phyloP scores from a whole-genome alignment of 176 grass and related monocot genomes.

The Aegilops sharonensis region DNA sequence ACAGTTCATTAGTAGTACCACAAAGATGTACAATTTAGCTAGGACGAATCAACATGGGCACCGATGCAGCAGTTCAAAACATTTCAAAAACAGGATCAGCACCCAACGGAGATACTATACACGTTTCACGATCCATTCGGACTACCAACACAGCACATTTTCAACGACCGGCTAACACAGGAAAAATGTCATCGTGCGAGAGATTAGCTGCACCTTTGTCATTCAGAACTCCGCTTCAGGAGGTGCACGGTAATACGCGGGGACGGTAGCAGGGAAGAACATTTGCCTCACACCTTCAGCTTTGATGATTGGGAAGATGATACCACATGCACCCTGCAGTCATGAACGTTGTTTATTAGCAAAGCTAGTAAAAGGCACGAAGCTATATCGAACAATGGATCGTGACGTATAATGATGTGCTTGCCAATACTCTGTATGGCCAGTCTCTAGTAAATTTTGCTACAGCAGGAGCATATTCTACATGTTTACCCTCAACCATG shows the following conservation, averaged over 20 bases:
- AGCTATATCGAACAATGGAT: background rate
- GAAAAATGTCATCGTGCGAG: slow-evolving; percentile 23
- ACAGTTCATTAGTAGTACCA: background rate
- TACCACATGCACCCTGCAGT: slow-evolving; percentile 75
- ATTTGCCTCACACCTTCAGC: slow-evolving; percentile 97
- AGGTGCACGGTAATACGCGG: slow-evolving; percentile 69
- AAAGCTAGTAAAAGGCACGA: background rate
- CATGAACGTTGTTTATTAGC: background rate
- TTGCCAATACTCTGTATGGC: background rate
- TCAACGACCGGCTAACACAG: background rate
- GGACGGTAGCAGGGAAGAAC: slow-evolving; percentile 96
- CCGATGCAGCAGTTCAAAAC: background rate
- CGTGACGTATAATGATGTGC: no score
- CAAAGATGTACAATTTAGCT: slow-evolving; percentile 12
- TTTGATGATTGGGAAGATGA: slow-evolving; percentile 97
- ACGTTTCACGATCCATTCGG: slow-evolving; percentile 19
- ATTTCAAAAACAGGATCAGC: background rate
- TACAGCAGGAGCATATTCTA: background rate
- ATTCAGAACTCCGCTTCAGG: slow-evolving; percentile 12
- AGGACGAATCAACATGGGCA: background rate
- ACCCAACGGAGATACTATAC: slow-evolving; percentile 18
- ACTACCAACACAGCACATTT: background rate
- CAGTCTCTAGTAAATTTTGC: background rate
- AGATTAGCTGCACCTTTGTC: background rate
- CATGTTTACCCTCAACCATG: background rate